Base-by-base conservation (phyloP, 176 grass and related monocot species). In the Aegilops umbellulata region DNA sequence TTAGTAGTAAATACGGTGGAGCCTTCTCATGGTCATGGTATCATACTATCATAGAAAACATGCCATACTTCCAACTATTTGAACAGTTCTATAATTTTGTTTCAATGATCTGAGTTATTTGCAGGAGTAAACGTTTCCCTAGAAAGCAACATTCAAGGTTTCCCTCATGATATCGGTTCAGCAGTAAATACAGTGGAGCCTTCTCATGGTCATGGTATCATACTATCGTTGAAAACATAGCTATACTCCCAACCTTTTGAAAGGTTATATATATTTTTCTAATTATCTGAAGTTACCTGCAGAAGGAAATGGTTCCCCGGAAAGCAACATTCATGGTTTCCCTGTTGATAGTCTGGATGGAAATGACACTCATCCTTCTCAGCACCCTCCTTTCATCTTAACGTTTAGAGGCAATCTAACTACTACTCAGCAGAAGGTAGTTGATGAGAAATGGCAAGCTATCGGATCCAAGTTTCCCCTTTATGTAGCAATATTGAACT, bases 401-500 rank as follows among this genome's bases (percentile, higher is more conserved):
- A 23, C 87, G 63, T 27, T 1, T 4, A 79, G 3, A 57, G 2
- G 1, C 20, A 20, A 3, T 46, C 74, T 83, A 49, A 70, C 73
- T 88, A 11, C 29, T 69, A 46, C 53, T 30, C 87, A 89, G 16
- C 53, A 41, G 76, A 84, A 65, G 68, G 76, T 66, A 11, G 77
- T 89, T 25, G 46, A 85, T 32, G 41, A 89, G 44, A 65, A 23
- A 80, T 69, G 67, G 44, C 29, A 61, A 77, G 31, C 78, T 39
- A 85, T 81, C 26, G 32, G 23, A 27, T 85, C 82, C 2, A 7
- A 80, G 61, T 11, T 25, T 29, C 78, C 69, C 24, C 8, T 89
- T 51, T 89, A 80, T 49, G 88, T 85, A 14, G 78, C 78, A 24
- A 34, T 38, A 60, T 76, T 86, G 83, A 76, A 85, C 31, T 82